Evolutionary conservation across 306 rosid genomes (phyloP).

Genomic region (Malus fusca): DNA sequence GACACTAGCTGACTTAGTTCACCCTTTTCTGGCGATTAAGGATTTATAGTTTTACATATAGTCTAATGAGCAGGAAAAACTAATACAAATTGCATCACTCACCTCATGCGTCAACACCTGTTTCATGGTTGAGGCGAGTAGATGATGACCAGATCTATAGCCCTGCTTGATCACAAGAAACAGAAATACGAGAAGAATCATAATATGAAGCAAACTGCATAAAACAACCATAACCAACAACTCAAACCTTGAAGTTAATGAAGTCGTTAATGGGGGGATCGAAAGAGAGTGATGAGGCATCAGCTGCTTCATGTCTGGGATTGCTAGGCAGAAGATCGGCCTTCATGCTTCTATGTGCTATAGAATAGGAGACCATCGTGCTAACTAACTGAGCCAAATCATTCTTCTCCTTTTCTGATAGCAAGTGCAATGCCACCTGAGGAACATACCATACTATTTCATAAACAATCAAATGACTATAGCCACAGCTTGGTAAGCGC

Average conservation of each 20-base stretch:
- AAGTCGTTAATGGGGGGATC: constrained; percentile 68
- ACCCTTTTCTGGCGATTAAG: neutral
- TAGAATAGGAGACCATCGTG: constrained; percentile 71
- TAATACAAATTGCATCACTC: constrained; percentile 20
- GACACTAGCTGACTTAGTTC: neutral
- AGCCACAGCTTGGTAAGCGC: neutral
- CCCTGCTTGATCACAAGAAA: constrained; percentile 46
- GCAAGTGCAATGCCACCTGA: constrained; percentile 67
- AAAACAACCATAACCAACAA: constrained; percentile 15
- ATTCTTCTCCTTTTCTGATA: constrained; percentile 74
- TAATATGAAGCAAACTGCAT: constrained; percentile 6
- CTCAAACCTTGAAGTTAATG: constrained; percentile 67
- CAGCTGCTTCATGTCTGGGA: constrained; percentile 42
- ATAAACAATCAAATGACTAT: constrained; percentile 15
- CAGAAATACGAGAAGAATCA: constrained; percentile 6
- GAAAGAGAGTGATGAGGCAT: constrained; percentile 45
- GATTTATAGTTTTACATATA: too few relatives aligned
- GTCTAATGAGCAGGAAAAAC: neutral
- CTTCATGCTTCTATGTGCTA: constrained; percentile 59
- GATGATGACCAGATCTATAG: constrained; percentile 51
- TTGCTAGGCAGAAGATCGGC: constrained; percentile 32
- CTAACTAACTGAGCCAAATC: constrained; percentile 63
- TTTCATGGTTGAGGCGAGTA: constrained; percentile 73
- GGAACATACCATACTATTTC: constrained; percentile 14
- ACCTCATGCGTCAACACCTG: constrained; percentile 85